These are phyloP conservation scores for Thalassiosira hispida DNA, from an alignment of 352 stramenopile genomes.

Conservation along the genomic window DNA sequence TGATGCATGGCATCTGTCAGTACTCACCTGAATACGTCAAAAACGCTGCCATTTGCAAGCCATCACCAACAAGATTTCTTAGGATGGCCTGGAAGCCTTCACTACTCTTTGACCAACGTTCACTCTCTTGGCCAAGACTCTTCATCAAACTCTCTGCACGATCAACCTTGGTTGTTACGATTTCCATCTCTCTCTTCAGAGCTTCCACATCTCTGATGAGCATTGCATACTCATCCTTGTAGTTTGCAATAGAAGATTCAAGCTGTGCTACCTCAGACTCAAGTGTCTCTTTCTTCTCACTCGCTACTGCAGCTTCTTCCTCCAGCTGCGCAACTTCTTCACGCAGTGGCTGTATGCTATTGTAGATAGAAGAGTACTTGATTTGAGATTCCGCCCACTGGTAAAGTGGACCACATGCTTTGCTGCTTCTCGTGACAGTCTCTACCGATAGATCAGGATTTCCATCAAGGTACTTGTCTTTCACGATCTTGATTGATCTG, in stretches of 20 bases:
- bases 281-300: constrained; percentile 91
- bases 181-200: constrained; percentile 98
- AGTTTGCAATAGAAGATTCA: constrained; percentile 95
- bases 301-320: constrained; percentile 91
- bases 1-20: no score
- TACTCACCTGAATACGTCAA: constrained; percentile 92
- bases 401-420: constrained; percentile 98
- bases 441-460: constrained; percentile 85
- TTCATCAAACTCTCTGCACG: constrained; percentile 97
- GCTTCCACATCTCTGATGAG: constrained; percentile 97
- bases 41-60: constrained; percentile 90
- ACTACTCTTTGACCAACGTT: constrained; percentile 96
- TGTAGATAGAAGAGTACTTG: constrained; percentile 97
- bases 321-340: constrained; percentile 98
- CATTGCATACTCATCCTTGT: constrained; percentile 98
- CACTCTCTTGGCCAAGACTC: constrained; percentile 96
- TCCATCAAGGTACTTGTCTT: constrained; percentile 94
- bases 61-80: constrained; percentile 96
- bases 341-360: constrained; percentile 97
- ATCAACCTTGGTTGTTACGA: constrained; percentile 96
- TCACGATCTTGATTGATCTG: constrained; percentile 93
- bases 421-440: constrained; percentile 81
- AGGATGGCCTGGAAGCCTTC: constrained; percentile 97
- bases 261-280: constrained; percentile 93
- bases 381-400: constrained; percentile 99